Base-by-base conservation (phyloP, 2,329 filamentous ascomycete species). In the Aspergillus floridensis region DNA sequence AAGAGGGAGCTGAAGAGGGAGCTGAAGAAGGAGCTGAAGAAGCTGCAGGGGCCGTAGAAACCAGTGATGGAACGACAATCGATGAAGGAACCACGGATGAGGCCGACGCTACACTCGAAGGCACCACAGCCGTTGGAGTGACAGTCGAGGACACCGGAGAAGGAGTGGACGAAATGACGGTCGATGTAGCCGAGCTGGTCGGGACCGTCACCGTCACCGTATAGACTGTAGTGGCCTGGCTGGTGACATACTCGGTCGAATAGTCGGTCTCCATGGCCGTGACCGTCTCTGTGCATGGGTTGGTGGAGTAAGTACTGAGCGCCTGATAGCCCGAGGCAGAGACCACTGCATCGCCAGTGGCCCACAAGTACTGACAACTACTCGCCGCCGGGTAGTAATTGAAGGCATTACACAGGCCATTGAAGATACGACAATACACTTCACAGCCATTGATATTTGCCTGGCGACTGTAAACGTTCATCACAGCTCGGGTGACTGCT, bases 251-350 rank as follows among this genome's bases (percentile, higher is more conserved):
- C 31, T 38, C 12, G 11, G 49, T 52, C n/a, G 16, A 52, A 16
- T 52, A 41, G 8, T 32, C 49, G 31, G 49, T 52, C 31, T 52
- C 49, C 29, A 32, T 38, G 49, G 49, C 11, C 4, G 49, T 52
- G 22, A 38, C 35, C 26, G 31, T 35, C 3, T 35, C 49, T 4
- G 11, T 38, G 49, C 49, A 52, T 14, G 49, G 49, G 12, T 52
- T 52, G 31, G 49, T 52, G 29, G 31, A 21, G 31, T 52, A 52
- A 35, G 31, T 10, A 11, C 29, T 52, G 49, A 52, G n/a, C 10
- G 31, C 49, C 49, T 52, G 49, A 22, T 52, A 52, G 49, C 49
- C 49, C 49, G 49, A 52, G 5, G 31, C 49, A 22, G 49, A 52
- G 8, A 52, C 49, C 16, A 32, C n/a, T 8, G 49, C 7, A 22